Conservation (phyloP, 129 eudicot species). For the Tanacetum coccineum region DNA sequence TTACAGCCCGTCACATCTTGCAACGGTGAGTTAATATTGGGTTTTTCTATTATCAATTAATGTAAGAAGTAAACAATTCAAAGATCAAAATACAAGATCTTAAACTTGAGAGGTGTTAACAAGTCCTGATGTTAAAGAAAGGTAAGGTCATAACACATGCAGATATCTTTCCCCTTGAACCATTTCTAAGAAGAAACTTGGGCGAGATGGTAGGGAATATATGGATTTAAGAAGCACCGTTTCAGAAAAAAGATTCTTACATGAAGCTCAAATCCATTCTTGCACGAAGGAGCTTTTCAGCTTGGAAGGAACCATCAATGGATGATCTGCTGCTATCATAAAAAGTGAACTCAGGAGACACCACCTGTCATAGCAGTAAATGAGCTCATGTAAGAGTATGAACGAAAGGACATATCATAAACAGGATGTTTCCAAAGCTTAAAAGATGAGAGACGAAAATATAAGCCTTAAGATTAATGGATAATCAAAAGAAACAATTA, state of each 20-base stretch:
- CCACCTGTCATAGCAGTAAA: constrained; percentile 54
- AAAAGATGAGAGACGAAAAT: not conserved
- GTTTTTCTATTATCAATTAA: not conserved
- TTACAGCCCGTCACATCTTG: not conserved
- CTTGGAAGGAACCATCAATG: constrained; percentile 68
- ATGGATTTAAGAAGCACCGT: constrained; percentile 10
- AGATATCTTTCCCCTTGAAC: constrained; percentile 7
- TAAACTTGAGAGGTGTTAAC: not conserved
- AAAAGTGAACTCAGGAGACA: constrained; percentile 95
- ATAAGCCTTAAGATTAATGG: not conserved
- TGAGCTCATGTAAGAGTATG: constrained; percentile 20
- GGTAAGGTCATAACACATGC: not conserved
- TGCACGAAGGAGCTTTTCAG: constrained; percentile 94
- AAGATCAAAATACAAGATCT: not conserved
- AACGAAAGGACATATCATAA: not conserved
- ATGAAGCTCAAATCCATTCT: constrained; percentile 93
- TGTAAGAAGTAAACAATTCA: not conserved
- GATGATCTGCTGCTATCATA: constrained; percentile 91
- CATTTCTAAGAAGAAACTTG: not conserved
- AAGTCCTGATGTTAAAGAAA: not conserved
- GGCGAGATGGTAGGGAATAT: constrained; percentile 2
- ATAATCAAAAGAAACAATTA: too few species aligned
- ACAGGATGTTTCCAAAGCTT: not conserved
- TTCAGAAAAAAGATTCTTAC: constrained; percentile 42
- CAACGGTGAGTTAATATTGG: not conserved